These are phyloP conservation scores for Talaromyces sp. DNA, from an alignment of 2,329 filamentous ascomycete genomes.

Conservation along the genomic window DNA sequence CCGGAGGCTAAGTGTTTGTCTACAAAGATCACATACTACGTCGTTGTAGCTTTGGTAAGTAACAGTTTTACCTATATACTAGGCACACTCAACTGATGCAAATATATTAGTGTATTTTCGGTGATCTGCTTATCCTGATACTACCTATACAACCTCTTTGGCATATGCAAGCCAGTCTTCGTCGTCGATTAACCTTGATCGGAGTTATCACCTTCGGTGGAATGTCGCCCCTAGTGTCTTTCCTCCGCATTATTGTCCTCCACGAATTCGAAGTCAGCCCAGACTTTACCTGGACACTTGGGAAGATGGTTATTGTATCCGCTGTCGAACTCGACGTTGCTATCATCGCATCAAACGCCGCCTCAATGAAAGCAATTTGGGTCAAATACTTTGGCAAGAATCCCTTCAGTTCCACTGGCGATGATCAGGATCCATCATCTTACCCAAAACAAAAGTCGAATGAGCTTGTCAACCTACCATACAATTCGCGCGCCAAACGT, in stretches of 20 bases:
- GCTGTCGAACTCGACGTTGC: conserved; percentile 8
- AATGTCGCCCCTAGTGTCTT: not conserved
- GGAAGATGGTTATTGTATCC: conserved; percentile 8
- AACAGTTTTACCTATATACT: not conserved
- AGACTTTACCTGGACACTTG: conserved; percentile 7
- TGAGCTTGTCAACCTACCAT: not conserved
- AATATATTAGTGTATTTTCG: not conserved
- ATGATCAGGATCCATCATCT: not conserved
- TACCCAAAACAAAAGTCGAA: not conserved
- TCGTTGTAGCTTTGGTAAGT: conserved; percentile 1
- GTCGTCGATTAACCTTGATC: not conserved
- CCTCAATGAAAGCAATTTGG: conserved; percentile 8
- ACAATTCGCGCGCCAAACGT: not conserved
- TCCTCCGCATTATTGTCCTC: conserved; percentile 3
- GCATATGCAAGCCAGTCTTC: not conserved
- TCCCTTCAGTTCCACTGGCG: not conserved
- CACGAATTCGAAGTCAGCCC: conserved; percentile 2
- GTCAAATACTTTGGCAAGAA: conserved; percentile 2
- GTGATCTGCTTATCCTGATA: not conserved
- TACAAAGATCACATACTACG: conserved; percentile 7
- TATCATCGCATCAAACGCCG: conserved; percentile 7
- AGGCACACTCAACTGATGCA: not conserved
- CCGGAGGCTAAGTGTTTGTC: not conserved
- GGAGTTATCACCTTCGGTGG: not conserved
- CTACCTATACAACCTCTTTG: not conserved